phyloP scores from a whole-genome alignment of 2,329 filamentous ascomycete genomes.

The Nemania sp. region DNA sequence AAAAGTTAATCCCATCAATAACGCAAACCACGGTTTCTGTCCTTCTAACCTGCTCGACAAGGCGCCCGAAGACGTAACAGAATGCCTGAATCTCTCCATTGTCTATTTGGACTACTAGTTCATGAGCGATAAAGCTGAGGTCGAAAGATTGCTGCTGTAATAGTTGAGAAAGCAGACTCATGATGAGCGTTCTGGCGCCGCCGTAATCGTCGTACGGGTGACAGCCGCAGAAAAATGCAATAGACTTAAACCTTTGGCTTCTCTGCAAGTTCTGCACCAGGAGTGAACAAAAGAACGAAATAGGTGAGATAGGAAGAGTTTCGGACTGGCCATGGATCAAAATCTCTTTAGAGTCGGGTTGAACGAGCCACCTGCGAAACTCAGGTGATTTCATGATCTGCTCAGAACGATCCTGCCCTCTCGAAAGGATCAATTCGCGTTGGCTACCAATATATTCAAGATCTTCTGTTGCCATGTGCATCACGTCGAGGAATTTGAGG shows the following conservation, averaged over 20 bases:
- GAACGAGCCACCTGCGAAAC: constrained; percentile 11
- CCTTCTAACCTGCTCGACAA: constrained; percentile 7
- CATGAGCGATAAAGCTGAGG: constrained; percentile 11
- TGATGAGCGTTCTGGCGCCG: constrained; percentile 9
- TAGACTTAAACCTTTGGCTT: constrained; percentile 6
- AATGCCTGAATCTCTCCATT: constrained; percentile 1
- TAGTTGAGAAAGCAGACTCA: constrained; percentile 10
- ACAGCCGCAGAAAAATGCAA: constrained; percentile 13
- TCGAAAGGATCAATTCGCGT: constrained; percentile 8
- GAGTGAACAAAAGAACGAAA: constrained; percentile 11
- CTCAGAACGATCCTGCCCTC: constrained; percentile 8
- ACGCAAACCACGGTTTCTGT: constrained; percentile 13
- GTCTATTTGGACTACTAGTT: constrained; percentile 1
- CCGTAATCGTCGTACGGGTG: constrained; percentile 10
- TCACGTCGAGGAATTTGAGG: constrained; percentile 3
- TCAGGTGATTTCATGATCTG: constrained; percentile 11
- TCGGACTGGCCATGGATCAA: constrained; percentile 12
- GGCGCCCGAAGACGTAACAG: constrained; percentile 9
- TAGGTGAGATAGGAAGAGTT: constrained; percentile 4
- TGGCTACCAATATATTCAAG: constrained; percentile 7
- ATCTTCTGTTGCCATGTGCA: neutral
- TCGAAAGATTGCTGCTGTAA: constrained; percentile 10
- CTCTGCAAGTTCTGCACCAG: constrained; percentile 5
- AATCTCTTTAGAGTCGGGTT: constrained; percentile 11
- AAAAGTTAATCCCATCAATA: constrained; percentile 15